Conservation (phyloP, 2,329 filamentous ascomycete genomes). For the Alternaria sp. region DNA sequence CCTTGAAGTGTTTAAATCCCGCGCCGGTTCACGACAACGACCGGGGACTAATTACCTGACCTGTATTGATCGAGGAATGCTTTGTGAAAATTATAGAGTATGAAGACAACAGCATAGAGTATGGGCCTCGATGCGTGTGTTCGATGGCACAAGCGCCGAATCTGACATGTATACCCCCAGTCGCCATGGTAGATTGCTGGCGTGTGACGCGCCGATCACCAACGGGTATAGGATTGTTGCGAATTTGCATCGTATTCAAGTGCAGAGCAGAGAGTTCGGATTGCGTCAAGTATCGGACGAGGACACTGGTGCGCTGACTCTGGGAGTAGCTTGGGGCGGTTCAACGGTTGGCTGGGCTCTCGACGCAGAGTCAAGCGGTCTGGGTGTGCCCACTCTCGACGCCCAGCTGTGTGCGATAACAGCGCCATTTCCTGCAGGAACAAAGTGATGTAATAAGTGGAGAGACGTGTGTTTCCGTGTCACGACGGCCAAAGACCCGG, state of each 20-base stretch:
- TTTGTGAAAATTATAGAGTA: background rate
- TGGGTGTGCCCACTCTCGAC: conserved; percentile 20
- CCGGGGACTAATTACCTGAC: background rate
- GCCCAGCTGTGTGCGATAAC: conserved; percentile 5
- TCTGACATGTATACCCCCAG: background rate
- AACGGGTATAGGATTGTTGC: background rate
- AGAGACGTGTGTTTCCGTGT: conserved; percentile 46
- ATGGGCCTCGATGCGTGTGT: background rate
- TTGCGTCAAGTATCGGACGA: background rate
- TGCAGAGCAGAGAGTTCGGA: background rate
- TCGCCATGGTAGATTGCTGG: conserved; percentile 2
- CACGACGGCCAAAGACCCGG: conserved; percentile 44
- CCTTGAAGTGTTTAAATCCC: background rate
- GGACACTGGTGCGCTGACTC: conserved; percentile 1
- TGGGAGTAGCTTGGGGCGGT: conserved; percentile 15
- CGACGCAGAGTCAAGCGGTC: conserved; percentile 24
- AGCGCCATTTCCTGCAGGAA: conserved; percentile 22
- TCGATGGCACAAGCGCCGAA: background rate
- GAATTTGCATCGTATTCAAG: background rate
- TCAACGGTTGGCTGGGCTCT: conserved; percentile 15
- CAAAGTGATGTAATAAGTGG: conserved; percentile 47
- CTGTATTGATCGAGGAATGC: background rate
- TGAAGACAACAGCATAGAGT: background rate
- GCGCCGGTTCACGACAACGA: background rate
- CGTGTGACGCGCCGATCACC: conserved; percentile 4